phyloP scores from a whole-genome alignment of 208 protist genomes.

The Trypanosoma congolense region DNA sequence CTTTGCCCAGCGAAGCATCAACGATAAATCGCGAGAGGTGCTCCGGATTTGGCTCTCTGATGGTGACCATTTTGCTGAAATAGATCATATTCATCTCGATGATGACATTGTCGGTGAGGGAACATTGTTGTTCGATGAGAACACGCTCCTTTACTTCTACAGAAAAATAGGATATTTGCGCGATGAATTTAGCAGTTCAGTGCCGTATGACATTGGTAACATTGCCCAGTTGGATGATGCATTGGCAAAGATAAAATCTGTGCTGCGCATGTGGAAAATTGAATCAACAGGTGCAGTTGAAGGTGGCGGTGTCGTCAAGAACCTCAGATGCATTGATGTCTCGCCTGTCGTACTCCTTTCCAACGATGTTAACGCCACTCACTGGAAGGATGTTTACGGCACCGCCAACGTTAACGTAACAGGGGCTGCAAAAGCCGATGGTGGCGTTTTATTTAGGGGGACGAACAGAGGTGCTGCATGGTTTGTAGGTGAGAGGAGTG shows the following conservation, averaged over 20 bases:
- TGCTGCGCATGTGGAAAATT: background rate
- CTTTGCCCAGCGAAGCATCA: background rate
- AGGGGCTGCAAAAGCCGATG: background rate
- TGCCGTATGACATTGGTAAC: background rate
- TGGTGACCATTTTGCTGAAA: background rate
- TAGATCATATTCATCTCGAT: background rate
- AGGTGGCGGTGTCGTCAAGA: background rate
- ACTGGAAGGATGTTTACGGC: background rate
- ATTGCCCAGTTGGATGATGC: background rate
- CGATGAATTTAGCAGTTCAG: background rate
- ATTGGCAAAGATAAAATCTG: background rate
- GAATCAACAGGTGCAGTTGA: background rate
- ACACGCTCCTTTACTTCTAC: background rate
- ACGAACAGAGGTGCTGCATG: background rate
- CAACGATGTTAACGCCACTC: background rate
- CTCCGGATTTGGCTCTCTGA: background rate
- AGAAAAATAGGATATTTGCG: background rate
- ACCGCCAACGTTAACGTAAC: background rate
- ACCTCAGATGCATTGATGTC: background rate
- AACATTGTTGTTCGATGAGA: background rate
- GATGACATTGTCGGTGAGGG: background rate
- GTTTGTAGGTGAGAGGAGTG: background rate
- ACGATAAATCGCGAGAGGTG: background rate
- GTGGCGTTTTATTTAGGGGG: background rate
- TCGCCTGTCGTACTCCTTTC: background rate